Evolutionary conservation across 495 filamentous ascomycete species (phyloP), one percentile per base, ranked within the genome.

Genomic region (Penicillium cataractarum): DNA sequence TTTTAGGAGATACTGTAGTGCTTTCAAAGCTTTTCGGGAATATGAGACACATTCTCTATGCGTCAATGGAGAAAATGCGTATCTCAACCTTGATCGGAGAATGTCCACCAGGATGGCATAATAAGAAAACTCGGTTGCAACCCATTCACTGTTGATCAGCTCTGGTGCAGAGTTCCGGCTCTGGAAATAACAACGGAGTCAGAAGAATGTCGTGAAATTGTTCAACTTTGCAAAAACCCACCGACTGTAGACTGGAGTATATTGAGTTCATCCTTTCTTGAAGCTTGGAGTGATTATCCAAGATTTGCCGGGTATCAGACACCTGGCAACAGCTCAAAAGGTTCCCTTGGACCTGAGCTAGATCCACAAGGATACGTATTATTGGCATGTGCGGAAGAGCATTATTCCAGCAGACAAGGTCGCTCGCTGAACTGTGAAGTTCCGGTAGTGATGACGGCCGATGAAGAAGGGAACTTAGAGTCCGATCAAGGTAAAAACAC

Each of bases 41-140:
- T 64, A 67, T 3, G 64, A 55, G 2, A 75, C 32, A 40, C 73
- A 75, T 58, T 71, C 68, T 29, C 35, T 58, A 32, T 75, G 71
- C 7, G 67, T 64, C 26, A 64, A 26, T 3, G 66, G 73, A 27
- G 63, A 71, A 27, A 68, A 68, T 6, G 55, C 49, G 40, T 54
- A 61, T 52, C 58, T 63, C 31, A 75, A 40, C 2, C 68, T 65
- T 4, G 73, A 71, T 37, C 73, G 71, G 17, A 70, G 64, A 35
- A 75, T 66, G 17, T 75, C 73, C 2, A 73, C 71, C n/a, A 69
- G 53, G n/a, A 75, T 73, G 0, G 71, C 65, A 37, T 66, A 71
- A 46, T 68, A 73, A 33, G 68, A 67, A 35, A 75, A 75, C 7
- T 73, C 73, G 10, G 50, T 60, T 17, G 66, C 57, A 7, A 67